Base-by-base conservation (phyloP, 2,329 filamentous ascomycete genomes). In the Colletotrichum horii region DNA sequence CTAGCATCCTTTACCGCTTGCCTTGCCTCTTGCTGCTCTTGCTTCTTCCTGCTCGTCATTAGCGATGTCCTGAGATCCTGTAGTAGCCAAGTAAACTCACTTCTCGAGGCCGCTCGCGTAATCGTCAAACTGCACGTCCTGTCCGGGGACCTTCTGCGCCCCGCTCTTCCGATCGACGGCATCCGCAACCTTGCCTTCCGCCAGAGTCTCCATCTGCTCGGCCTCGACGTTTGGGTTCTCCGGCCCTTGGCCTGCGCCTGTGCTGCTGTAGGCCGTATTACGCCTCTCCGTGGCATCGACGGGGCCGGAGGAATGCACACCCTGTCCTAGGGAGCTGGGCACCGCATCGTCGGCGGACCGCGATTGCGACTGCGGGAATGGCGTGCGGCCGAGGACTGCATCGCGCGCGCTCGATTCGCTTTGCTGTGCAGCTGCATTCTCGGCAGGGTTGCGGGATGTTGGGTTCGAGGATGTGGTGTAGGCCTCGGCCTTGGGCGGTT, bases 151-250 rank as follows among this genome's bases (percentile, higher is more conserved):
- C 58, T 65, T 75, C 70, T 80, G 79, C 26, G 72, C 76, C 9
- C 79, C 79, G 60, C 75, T 79, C 78, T 80, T 80, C 28, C 76
- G 75, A 30, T 77, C 74, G 5, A 80, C 79, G 0, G 79, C 79
- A 16, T 80, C 77, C 34, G 79, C 79, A n/a, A 80, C 79, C 70
- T 80, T 75, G 26, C 79, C 79, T 76, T 80, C 79, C 26, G 70
- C 73, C 15, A 79, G 24, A 19, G 79, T 79, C 30, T 76, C 79
- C 62, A 80, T 64, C 70, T 80, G 79, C 65, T 80, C 79, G 7
- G 79, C 79, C 24, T 80, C 70, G 12, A 79, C 79, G 28, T 79
- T 80, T 19, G 75, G 68, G 65, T 80, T 80, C 72, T 80, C 71
- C 9, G 26, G 70, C 11, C 61, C 62, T 8, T 24, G 22, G 12